These are phyloP conservation scores for Podaxis rugospora DNA, from an alignment of 768 basidiomycete species.

Conservation along the genomic window DNA sequence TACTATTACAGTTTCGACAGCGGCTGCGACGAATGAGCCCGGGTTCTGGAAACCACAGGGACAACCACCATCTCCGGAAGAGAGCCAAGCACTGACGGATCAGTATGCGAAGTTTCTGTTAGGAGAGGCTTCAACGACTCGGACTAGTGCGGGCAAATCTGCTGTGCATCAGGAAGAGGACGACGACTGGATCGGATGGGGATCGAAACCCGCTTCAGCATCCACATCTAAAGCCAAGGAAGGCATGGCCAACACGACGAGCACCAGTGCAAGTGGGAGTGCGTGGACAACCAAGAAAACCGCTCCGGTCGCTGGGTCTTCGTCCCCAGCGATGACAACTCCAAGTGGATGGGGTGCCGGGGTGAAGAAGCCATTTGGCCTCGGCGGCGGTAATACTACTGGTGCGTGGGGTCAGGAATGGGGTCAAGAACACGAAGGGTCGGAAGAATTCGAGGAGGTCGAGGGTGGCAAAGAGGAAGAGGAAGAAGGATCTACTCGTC, in stretches of 20 bases:
- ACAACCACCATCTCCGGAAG: slow-evolving; percentile 7
- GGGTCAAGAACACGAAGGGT: neutral
- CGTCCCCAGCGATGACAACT: neutral
- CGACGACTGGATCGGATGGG: slow-evolving; percentile 9
- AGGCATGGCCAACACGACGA: neutral
- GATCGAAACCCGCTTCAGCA: neutral
- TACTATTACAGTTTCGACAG: neutral
- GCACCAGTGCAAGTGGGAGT: slow-evolving; percentile 11
- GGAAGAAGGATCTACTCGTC: neutral
- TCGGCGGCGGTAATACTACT: neutral
- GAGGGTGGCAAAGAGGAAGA: slow-evolving; percentile 5
- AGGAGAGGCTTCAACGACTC: neutral
- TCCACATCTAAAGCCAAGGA: neutral
- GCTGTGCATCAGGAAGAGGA: neutral
- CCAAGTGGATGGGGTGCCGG: neutral
- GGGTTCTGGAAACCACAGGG: slow-evolving; percentile 5
- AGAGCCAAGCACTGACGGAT: slow-evolving; percentile 4
- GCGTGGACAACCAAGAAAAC: slow-evolving; percentile 21
- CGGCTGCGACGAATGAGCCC: neutral
- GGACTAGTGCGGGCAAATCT: neutral
- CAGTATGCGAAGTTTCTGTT: slow-evolving; percentile 1
- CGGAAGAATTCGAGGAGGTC: neutral
- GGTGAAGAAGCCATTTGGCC: slow-evolving; percentile 7
- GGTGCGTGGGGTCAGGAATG: neutral
- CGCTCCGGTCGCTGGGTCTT: neutral